phyloP scores from a whole-genome alignment of 2,329 filamentous ascomycete species.

The Dryadomyces quercus-mongolicae region DNA sequence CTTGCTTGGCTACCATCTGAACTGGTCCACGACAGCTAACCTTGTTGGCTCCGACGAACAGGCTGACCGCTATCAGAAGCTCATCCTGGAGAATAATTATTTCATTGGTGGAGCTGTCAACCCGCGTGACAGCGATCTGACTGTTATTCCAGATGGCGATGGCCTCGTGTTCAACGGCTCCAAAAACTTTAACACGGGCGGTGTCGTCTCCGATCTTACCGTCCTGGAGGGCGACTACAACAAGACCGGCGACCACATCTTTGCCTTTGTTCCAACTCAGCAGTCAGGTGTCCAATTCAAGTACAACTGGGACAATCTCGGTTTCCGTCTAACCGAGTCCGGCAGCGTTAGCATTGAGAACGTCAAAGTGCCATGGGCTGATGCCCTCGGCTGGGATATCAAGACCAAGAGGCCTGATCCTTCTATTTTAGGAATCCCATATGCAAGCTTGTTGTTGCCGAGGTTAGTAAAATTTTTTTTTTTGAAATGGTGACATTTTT shows the following conservation, averaged over 20 bases:
- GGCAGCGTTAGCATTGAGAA: conserved; percentile 49
- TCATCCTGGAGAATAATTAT: conserved; percentile 51
- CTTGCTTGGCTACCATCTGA: conserved; percentile 52
- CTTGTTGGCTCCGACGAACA: conserved; percentile 49
- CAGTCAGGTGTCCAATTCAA: conserved; percentile 45
- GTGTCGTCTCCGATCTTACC: conserved; percentile 52
- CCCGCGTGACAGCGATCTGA: conserved; percentile 49
- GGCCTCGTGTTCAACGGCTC: conserved; percentile 46
- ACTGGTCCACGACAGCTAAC: conserved; percentile 50
- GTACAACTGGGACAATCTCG: conserved; percentile 55
- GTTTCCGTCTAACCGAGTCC: conserved; percentile 51
- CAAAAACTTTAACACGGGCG: conserved; percentile 58
- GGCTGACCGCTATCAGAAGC: conserved; percentile 40
- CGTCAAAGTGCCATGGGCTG: conserved; percentile 42
- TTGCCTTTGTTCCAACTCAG: conserved; percentile 44
- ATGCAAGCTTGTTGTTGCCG: conserved; percentile 42
- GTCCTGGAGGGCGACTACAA: conserved; percentile 52
- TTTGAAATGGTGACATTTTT: too few species aligned
- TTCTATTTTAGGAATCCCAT: conserved; percentile 37
- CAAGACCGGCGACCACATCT: conserved; percentile 47
- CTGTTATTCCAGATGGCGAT: conserved; percentile 40
- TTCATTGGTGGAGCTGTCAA: conserved; percentile 57
- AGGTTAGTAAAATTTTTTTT: background rate
- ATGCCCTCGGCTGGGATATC: conserved; percentile 49
- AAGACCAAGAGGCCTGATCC: conserved; percentile 41